These are phyloP conservation scores for Annulohypoxylon moriforme DNA, from an alignment of 495 filamentous ascomycete species.

Conservation along the genomic window DNA sequence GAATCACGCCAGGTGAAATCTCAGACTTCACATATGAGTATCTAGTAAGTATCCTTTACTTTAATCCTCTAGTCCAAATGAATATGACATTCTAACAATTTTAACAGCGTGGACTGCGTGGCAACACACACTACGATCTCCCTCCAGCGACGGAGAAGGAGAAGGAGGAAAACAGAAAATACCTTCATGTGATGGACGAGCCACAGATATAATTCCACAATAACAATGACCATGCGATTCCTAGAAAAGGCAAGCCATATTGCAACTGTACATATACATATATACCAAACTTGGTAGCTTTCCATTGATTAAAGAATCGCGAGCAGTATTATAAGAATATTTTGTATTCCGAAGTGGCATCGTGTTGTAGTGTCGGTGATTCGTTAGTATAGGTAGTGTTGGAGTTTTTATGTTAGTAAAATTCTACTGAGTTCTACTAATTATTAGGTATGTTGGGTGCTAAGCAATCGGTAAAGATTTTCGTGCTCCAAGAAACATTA, in stretches of 20 bases:
- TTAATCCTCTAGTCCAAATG: neutral
- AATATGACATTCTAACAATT: constrained; percentile 42
- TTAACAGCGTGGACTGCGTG: constrained; percentile 82
- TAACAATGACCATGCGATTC: constrained; percentile 22
- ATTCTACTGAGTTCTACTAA: constrained; percentile 21
- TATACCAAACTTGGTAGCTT: constrained; percentile 51
- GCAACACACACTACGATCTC: constrained; percentile 85
- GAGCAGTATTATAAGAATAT: constrained; percentile 19
- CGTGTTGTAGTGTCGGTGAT: constrained; percentile 5
- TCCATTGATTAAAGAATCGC: constrained; percentile 37
- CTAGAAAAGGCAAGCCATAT: constrained; percentile 33
- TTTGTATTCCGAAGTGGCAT: neutral
- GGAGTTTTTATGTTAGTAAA: neutral
- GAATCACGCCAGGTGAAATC: constrained; percentile 85
- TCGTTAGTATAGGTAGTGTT: constrained; percentile 20
- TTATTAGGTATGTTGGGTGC: no score
- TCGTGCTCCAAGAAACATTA: constrained; percentile 26
- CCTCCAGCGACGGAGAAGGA: constrained; percentile 95
- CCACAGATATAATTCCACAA: constrained; percentile 58
- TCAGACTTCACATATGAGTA: constrained; percentile 89
- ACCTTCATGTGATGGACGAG: constrained; percentile 91
- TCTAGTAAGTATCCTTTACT: constrained; percentile 70
- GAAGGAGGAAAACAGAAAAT: constrained; percentile 94
- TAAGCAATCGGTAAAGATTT: constrained; percentile 31
- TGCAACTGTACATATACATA: constrained; percentile 62